phyloP scores from a whole-genome alignment of 805 yeast genomes.

The Hanseniaspora lindneri region DNA sequence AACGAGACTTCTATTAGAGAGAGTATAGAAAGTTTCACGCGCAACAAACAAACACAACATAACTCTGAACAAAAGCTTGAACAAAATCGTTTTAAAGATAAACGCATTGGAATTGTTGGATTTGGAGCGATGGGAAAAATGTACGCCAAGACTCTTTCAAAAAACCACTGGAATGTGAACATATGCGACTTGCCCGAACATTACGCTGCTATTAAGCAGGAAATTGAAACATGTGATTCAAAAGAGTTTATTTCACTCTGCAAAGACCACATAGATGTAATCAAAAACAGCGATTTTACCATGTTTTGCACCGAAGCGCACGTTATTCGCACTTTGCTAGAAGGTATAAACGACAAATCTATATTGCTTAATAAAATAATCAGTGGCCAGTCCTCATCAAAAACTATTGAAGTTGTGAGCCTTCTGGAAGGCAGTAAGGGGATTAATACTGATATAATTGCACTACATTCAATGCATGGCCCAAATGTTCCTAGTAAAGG shows the following conservation, averaged over 20 bases:
- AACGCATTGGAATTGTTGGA: slow-evolving; percentile 73
- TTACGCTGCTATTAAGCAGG: slow-evolving; percentile 28
- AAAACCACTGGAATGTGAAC: slow-evolving; percentile 79
- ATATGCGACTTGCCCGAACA: slow-evolving; percentile 75
- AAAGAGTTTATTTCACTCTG: not conserved
- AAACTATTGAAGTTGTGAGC: slow-evolving; percentile 70
- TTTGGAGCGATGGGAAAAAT: slow-evolving; percentile 93
- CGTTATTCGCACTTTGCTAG: slow-evolving; percentile 53
- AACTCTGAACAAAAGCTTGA: too few relatives aligned
- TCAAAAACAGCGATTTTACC: slow-evolving; percentile 52
- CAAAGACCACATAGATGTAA: not conserved
- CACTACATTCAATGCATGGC: slow-evolving; percentile 89
- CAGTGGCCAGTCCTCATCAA: slow-evolving; percentile 98
- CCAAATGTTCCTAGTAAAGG: slow-evolving; percentile 82
- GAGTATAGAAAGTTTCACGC: not conserved
- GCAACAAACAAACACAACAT: too few relatives aligned
- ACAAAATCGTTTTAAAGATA: too few relatives aligned
- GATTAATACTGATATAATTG: slow-evolving; percentile 71
- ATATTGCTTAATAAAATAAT: slow-evolving; percentile 44
- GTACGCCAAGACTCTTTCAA: slow-evolving; percentile 66
- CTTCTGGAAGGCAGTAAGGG: slow-evolving; percentile 55
- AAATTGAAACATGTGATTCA: not conserved
- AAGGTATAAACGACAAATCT: not conserved
- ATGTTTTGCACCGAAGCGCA: slow-evolving; percentile 93
- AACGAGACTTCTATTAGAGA: not conserved